Evolutionary conservation across 225 moss, liverwort and hornwort genomes (phyloP).

Genomic region (Antitrichia curtipendula): DNA sequence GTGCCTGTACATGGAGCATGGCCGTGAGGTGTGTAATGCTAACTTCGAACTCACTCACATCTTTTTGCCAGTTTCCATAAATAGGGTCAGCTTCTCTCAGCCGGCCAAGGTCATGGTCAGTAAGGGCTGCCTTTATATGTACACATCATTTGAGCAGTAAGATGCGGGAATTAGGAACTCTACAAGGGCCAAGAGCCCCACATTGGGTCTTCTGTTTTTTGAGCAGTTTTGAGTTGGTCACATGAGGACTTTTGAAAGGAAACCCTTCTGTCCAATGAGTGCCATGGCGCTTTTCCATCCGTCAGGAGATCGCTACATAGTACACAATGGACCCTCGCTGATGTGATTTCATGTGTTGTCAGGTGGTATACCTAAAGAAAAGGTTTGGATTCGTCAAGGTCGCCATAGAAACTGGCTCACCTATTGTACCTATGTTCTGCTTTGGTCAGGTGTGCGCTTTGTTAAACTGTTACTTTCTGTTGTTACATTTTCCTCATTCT

Average conservation of each 20-base stretch:
- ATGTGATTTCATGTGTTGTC: background rate
- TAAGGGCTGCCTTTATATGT: background rate
- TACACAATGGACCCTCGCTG: background rate
- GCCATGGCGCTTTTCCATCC: background rate
- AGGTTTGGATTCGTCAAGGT: conserved; percentile 68
- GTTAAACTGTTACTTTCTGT: background rate
- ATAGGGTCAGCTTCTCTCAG: background rate
- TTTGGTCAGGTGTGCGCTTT: conserved; percentile 69
- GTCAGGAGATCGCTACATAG: background rate
- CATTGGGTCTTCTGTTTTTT: background rate
- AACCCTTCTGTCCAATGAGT: background rate
- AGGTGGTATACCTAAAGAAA: conserved; percentile 72
- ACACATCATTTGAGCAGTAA: background rate
- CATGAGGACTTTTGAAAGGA: background rate
- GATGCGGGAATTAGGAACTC: background rate
- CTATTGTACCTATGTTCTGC: conserved; percentile 78
- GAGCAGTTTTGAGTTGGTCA: background rate
- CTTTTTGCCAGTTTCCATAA: background rate
- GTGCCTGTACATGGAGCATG: conserved; percentile 61
- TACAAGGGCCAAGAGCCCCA: background rate
- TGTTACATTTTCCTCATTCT: background rate
- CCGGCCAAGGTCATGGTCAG: background rate
- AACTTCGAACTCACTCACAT: background rate
- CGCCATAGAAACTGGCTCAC: conserved; percentile 74
- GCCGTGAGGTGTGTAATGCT: conserved; percentile 48